Conservation (phyloP, 2,329 filamentous ascomycete genomes). For the Arthroderma sp. region DNA sequence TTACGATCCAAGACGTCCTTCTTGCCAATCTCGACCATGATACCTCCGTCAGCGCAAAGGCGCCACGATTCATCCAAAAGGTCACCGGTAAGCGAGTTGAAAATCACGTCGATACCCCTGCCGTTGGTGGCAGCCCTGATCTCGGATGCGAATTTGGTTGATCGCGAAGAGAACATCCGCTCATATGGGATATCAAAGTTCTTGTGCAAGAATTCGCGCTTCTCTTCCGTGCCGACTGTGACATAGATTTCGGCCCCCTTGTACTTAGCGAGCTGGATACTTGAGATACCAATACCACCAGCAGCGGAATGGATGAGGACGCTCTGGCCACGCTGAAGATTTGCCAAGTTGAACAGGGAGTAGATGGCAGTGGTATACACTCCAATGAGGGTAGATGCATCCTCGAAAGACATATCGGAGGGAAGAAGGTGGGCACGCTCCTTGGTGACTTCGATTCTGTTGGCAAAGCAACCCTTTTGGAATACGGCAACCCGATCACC, state of each 20-base stretch:
- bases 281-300: conserved; percentile 14
- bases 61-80: conserved; percentile 17
- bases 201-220: neutral
- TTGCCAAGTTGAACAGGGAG: conserved; percentile 13
- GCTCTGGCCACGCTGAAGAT: conserved; percentile 5
- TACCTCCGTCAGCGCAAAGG: conserved; percentile 15
- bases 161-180: conserved; percentile 17
- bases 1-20: conserved; percentile 9
- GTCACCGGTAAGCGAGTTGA: conserved; percentile 20
- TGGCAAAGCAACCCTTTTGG: conserved; percentile 3
- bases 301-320: conserved; percentile 18
- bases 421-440: conserved; percentile 11
- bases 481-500: conserved; percentile 9
- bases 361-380: conserved; percentile 16
- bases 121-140: conserved; percentile 13
- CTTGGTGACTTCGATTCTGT: conserved; percentile 7
- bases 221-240: conserved; percentile 7
- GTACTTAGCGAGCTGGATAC: conserved; percentile 13
- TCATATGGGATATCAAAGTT: neutral
- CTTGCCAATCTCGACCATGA: conserved; percentile 16
- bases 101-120: conserved; percentile 16
- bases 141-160: conserved; percentile 9
- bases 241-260: conserved; percentile 10
- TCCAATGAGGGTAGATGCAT: conserved; percentile 16
- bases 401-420: conserved; percentile 15